Evolutionary conservation across 768 basidiomycete species (phyloP).

Genomic region (Kwoniella mangroviensis): DNA sequence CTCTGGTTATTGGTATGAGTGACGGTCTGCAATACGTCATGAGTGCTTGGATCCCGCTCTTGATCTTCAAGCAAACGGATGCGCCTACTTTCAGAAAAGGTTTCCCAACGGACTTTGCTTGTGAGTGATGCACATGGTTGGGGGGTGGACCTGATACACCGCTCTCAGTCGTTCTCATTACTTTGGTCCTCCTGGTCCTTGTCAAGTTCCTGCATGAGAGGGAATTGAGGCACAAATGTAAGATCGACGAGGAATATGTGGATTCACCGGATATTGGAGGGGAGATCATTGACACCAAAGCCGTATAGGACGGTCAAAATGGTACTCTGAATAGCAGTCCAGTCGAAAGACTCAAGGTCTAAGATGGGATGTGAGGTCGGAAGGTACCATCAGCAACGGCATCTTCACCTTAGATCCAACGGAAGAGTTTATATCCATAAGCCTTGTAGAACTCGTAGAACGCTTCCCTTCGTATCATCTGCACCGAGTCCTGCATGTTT

Average conservation of each 20-base stretch:
- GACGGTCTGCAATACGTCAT: conserved; percentile 19
- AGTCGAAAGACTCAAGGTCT: no score
- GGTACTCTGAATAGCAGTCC: not conserved
- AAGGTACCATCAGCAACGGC: no score
- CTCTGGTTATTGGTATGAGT: conserved; percentile 6
- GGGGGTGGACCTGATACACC: not conserved
- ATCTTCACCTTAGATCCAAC: no score
- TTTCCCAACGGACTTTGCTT: conserved; percentile 14
- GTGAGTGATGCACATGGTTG: not conserved
- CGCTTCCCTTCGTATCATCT: no score
- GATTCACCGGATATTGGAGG: not conserved
- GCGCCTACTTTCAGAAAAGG: conserved; percentile 19
- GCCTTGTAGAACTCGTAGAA: no score
- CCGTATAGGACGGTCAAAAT: not conserved
- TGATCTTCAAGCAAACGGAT: conserved; percentile 25
- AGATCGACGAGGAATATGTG: not conserved
- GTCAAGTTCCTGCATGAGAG: conserved; percentile 13
- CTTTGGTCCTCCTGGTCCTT: conserved; percentile 4
- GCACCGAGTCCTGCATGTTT: no score
- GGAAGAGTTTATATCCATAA: no score
- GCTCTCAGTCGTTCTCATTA: conserved; percentile 4
- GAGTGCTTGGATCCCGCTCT: conserved; percentile 14
- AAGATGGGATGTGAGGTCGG: no score
- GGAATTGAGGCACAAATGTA: not conserved
- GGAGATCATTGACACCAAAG: not conserved